Conservation (phyloP, 2,329 filamentous ascomycete genomes). For the Neonectria hederae region DNA sequence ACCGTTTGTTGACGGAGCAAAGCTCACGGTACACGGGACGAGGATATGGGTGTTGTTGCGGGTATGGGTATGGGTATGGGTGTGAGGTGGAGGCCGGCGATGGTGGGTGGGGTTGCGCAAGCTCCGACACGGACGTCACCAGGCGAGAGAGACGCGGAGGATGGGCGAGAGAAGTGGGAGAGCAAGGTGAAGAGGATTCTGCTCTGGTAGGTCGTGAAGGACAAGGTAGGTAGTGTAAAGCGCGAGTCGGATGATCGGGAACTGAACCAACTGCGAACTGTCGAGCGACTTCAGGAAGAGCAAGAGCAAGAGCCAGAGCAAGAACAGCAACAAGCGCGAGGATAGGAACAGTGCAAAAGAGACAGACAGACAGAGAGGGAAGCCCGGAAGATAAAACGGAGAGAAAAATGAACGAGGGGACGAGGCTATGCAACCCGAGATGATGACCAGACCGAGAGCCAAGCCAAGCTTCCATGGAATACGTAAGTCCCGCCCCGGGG, state of each 20-base stretch:
- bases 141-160: not conserved
- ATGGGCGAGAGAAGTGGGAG: not conserved
- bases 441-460: constrained; percentile 10
- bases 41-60: not conserved
- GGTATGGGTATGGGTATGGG: constrained; percentile 7
- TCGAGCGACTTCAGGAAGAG: not conserved
- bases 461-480: constrained; percentile 3
- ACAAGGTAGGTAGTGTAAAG: too few relatives aligned
- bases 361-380: not conserved
- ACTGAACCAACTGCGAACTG: not conserved
- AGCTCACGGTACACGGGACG: constrained; percentile 16
- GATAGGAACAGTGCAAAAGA: not conserved
- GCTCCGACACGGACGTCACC: constrained; percentile 17
- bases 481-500: constrained; percentile 16
- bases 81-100: constrained; percentile 5
- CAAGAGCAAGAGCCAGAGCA: not conserved
- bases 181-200: not conserved
- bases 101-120: constrained; percentile 17
- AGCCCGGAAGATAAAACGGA: not conserved
- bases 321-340: not conserved
- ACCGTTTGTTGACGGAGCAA: constrained; percentile 16
- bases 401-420: not conserved
- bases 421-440: constrained; percentile 13
- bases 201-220: not conserved
- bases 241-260: not conserved